Conservation (phyloP, 768 basidiomycete species). For the Trametes cingulata region DNA sequence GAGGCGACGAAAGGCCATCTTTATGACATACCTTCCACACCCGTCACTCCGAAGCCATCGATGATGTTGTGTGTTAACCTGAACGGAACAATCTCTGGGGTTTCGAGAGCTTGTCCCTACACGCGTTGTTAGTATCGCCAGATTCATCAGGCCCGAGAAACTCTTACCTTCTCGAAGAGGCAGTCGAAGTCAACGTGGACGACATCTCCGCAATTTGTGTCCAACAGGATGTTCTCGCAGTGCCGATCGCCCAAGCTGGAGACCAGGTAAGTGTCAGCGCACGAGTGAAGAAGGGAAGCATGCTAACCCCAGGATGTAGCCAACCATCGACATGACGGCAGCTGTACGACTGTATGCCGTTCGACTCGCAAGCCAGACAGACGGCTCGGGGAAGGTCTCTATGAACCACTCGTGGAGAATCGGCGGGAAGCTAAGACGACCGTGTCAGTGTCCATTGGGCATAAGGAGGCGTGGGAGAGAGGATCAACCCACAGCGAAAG, state of each 20-base stretch:
- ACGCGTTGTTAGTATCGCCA: neutral
- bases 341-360: conserved; percentile 83
- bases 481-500: conserved; percentile 51
- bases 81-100: conserved; percentile 92
- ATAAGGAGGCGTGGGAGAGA: neutral
- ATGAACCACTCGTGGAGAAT: conserved; percentile 98
- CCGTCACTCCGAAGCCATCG: conserved; percentile 90
- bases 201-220: conserved; percentile 82
- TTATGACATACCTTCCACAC: conserved; percentile 70
- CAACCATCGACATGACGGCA: conserved; percentile 99
- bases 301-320: conserved; percentile 91
- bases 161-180: conserved; percentile 86
- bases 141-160: neutral
- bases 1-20: neutral
- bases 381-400: conserved; percentile 95
- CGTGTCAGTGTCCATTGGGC: neutral
- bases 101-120: conserved; percentile 79
- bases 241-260: conserved; percentile 95
- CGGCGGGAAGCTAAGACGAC: conserved; percentile 62
- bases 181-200: conserved; percentile 99
- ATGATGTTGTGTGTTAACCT: conserved; percentile 91
- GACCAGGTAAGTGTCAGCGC: neutral
- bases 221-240: conserved; percentile 94
- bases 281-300: neutral
- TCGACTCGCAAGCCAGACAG: conserved; percentile 91